Evolutionary conservation across 2,329 filamentous ascomycete species (phyloP), one percentile per base, ranked within the genome.

Genomic region (Fusarium camptoceras): DNA sequence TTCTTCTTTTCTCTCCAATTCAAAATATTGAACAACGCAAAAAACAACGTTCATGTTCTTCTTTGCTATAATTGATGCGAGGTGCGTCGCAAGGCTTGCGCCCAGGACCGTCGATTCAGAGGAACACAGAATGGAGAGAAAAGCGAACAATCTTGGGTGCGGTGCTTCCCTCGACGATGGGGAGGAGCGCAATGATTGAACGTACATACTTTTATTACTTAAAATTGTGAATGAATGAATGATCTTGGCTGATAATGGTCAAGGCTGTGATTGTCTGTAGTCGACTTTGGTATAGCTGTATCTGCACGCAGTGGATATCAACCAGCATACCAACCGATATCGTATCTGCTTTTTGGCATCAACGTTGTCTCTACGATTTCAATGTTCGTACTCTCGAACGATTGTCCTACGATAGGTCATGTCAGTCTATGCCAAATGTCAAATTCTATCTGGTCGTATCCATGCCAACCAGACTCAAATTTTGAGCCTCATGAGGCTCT

Each of bases 121-220:
- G 83, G 78, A 81, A 79, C 78, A 80, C 75, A 84, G 82, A 83
- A 86, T 83, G 85, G 81, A 86, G 85, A 86, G 78, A 68, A 83
- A 84, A 79, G 75, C 83, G 85, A 82, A 83, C 84, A 85, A 85
- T 86, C 85, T 86, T 86, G 85, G 85, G 85, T 86, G 85, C 85
- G 85, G 83, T 86, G 85, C 81, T 86, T 81, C 80, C 79, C 83
- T 80, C 76, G 79, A 76, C 64, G 56, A 78, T 86, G 85, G 80
- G 83, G 80, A 84, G 85, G 85, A 86, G 82, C 84, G 85, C 85
- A 86, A 86, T 86, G 85, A 86, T 86, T 86, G 85, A 86, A 75
- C 85, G 84, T 81, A 86, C 85, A 86, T 85, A 55, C 67, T 62
- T 61, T 59, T 27, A 55, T 42, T n/a, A 47, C 15, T 16, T 49